Evolutionary conservation across 2,329 filamentous ascomycete genomes (phyloP).

Genomic region (Diaporthe vexans): DNA sequence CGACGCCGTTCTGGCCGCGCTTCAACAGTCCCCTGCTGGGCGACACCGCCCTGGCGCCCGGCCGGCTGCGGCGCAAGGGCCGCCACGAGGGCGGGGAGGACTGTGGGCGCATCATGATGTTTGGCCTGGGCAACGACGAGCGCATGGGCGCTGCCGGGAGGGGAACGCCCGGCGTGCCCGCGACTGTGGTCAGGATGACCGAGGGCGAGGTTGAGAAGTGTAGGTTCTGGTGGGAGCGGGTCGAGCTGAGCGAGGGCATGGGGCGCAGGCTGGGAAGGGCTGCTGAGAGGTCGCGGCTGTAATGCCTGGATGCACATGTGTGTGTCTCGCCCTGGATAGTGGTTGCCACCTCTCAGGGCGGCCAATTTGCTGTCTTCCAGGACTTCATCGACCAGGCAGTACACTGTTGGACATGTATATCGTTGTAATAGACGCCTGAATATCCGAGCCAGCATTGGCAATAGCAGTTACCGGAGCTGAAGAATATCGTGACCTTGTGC

Average conservation of each 20-base stretch:
- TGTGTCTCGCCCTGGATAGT: no score
- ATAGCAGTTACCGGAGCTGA: background rate
- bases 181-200: constrained; percentile 58
- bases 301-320: background rate
- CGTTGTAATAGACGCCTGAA: background rate
- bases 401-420: background rate
- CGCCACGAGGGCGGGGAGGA: constrained; percentile 34
- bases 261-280: constrained; percentile 45
- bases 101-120: constrained; percentile 63
- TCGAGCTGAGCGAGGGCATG: constrained; percentile 61
- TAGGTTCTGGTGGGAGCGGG: constrained; percentile 73
- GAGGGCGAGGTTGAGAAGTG: constrained; percentile 63
- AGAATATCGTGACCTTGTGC: background rate
- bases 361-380: no score
- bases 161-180: constrained; percentile 57
- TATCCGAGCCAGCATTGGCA: background rate
- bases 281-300: constrained; percentile 24
- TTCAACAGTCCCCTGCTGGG: constrained; percentile 46
- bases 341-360: background rate
- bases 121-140: constrained; percentile 73
- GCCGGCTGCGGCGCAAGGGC: constrained; percentile 34
- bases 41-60: constrained; percentile 29
- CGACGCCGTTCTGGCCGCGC: constrained; percentile 55
- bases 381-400: background rate
- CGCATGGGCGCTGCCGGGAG: constrained; percentile 52